Conservation (phyloP, 768 basidiomycete species). For the Termitomyces sp. region DNA sequence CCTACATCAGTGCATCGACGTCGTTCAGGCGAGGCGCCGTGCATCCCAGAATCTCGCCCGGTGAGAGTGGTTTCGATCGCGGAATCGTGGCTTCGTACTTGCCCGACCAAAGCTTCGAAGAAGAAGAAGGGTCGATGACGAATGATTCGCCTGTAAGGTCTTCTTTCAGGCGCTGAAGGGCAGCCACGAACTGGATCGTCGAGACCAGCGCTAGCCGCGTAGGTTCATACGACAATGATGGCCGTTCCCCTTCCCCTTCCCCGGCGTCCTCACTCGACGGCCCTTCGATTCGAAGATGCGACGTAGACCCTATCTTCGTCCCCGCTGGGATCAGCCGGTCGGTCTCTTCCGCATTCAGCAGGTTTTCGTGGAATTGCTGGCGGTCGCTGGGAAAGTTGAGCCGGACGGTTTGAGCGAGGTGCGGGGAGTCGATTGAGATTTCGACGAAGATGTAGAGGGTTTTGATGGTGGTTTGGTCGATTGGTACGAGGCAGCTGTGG, state of each 20-base stretch:
- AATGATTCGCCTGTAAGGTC: slow-evolving; percentile 50
- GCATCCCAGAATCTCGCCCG: slow-evolving; percentile 96
- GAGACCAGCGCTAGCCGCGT: slow-evolving; percentile 91
- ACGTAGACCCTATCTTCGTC: slow-evolving; percentile 42
- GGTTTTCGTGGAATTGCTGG: slow-evolving; percentile 52
- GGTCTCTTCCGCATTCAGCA: slow-evolving; percentile 54
- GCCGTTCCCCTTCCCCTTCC: slow-evolving; percentile 9
- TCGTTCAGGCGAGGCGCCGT: slow-evolving; percentile 78
- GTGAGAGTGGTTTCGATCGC: slow-evolving; percentile 86
- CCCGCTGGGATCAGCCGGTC: slow-evolving; percentile 37
- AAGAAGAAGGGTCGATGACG: slow-evolving; percentile 11
- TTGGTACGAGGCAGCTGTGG: slow-evolving; percentile 95
- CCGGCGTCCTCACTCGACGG: slow-evolving; percentile 12
- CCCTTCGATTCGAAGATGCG: slow-evolving; percentile 62
- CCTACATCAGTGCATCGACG: slow-evolving; percentile 90
- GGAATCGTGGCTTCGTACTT: slow-evolving; percentile 77
- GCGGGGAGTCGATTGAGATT: slow-evolving; percentile 84
- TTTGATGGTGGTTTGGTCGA: slow-evolving; percentile 89
- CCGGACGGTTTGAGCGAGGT: slow-evolving; percentile 80
- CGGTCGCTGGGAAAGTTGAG: slow-evolving; percentile 85
- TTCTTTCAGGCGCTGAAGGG: slow-evolving; percentile 82
- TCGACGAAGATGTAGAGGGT: slow-evolving; percentile 98
- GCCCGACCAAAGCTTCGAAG: slow-evolving; percentile 42
- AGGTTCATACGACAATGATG: slow-evolving; percentile 20
- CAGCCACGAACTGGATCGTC: slow-evolving; percentile 96